Evolutionary conservation across 805 yeast genomes (phyloP).

Genomic region (Spathaspora boniae): DNA sequence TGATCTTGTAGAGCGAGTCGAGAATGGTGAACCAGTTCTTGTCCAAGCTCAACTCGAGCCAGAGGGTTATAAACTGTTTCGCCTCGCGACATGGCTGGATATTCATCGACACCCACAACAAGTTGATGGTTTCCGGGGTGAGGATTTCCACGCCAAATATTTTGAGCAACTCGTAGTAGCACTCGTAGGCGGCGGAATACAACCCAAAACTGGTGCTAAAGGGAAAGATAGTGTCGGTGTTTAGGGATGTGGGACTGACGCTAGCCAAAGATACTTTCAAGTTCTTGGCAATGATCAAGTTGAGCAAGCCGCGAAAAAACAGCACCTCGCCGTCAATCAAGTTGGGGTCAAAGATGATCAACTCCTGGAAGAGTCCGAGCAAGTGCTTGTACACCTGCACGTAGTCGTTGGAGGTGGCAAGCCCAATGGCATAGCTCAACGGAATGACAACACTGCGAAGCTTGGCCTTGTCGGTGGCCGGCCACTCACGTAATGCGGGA

Average conservation of each 20-base stretch:
- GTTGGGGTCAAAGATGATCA: conserved; percentile 35
- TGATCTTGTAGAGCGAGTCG: conserved; percentile 45
- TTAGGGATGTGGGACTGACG: conserved; percentile 36
- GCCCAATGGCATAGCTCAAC: conserved; percentile 31
- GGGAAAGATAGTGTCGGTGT: conserved; percentile 41
- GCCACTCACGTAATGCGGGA: conserved; percentile 29
- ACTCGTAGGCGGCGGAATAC: conserved; percentile 46
- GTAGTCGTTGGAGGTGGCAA: conserved; percentile 23
- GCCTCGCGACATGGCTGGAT: conserved; percentile 45
- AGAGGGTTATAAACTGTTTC: conserved; percentile 46
- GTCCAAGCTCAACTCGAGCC: conserved; percentile 54
- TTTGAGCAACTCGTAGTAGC: conserved; percentile 58
- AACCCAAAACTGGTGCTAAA: conserved; percentile 39
- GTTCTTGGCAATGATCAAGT: conserved; percentile 30
- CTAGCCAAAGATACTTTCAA: conserved; percentile 33
- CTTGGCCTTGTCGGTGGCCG: conserved; percentile 15
- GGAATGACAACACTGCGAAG: conserved; percentile 26
- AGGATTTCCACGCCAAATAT: conserved; percentile 45
- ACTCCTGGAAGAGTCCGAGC: conserved; percentile 30
- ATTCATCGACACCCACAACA: conserved; percentile 60
- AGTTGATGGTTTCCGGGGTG: conserved; percentile 42
- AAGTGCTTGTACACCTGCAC: conserved; percentile 20
- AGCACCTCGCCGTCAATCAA: conserved; percentile 30
- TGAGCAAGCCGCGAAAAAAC: conserved; percentile 26
- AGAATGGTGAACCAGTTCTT: conserved; percentile 59